A percentile compares a stretch with the other conserved stretches of the same genome.
Evolutionary conservation across 176 grass and related monocot genomes (phyloP).

Genomic region (Microstegium vimineum): DNA sequence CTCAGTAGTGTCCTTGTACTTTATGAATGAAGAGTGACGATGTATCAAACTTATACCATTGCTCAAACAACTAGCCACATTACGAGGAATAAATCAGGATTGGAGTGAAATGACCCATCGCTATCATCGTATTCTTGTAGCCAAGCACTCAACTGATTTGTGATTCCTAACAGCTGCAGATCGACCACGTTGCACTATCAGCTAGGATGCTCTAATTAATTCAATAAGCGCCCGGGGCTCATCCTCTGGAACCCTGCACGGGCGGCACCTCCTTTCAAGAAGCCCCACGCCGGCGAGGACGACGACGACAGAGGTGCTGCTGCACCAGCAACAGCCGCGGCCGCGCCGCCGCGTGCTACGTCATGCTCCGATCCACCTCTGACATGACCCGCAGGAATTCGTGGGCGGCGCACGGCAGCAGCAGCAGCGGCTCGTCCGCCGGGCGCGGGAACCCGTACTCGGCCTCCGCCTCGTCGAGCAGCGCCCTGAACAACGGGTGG

Average conservation of each 20-base stretch:
- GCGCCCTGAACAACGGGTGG: constrained; percentile 39
- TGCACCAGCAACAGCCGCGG: background rate
- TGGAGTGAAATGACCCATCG: too few relatives aligned
- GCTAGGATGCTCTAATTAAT: too few relatives aligned
- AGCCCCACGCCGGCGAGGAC: background rate
- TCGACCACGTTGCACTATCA: too few relatives aligned
- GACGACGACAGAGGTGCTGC: background rate
- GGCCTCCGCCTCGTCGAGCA: constrained; percentile 37
- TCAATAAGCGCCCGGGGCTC: background rate
- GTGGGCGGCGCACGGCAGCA: constrained; percentile 29
- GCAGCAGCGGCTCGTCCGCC: background rate
- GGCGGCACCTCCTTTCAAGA: background rate
- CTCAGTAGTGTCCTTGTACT: too few relatives aligned
- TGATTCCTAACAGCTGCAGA: too few relatives aligned
- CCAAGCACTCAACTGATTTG: too few relatives aligned
- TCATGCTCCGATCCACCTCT: constrained; percentile 17
- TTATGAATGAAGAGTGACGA: too few relatives aligned
- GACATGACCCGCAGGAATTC: constrained; percentile 25
- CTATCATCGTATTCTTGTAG: too few relatives aligned
- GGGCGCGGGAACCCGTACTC: constrained; percentile 12
- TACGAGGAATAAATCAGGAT: too few relatives aligned
- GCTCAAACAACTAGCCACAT: too few relatives aligned
- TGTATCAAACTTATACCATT: too few relatives aligned
- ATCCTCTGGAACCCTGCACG: background rate
- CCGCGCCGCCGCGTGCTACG: background rate